Base-by-base conservation (phyloP, 805 yeast genomes). In the Sungouiozyma ichnusensis region DNA sequence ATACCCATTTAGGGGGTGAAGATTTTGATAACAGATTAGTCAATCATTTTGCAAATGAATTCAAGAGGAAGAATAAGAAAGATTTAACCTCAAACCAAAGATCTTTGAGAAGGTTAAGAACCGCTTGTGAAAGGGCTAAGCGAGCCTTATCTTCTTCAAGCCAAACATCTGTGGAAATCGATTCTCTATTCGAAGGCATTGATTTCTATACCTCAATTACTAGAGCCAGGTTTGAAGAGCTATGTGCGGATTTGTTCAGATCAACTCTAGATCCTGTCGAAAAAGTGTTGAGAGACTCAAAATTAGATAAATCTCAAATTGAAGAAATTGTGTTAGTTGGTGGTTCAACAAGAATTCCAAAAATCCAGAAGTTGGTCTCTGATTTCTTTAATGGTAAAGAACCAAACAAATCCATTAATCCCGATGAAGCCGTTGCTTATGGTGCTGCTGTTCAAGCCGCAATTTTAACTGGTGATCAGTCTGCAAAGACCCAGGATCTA, bases 391-490 rank as follows among this genome's bases (percentile, higher is more conserved):
- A 87, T 69, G 96, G 96, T 66, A 88, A 87, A 74, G 95, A 87
- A 72, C 95, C 94, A 70, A 85, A 85, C 76, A 84, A 80, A 73
- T 85, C 95, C 42, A 87, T 87, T 69, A 87, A 87, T 79, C 96
- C 97, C 57, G 97, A 87, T 76, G 97, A 87, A 74, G 97, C 97
- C 62, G 97, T 87, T 69, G 97, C 97, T 62, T 87, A 87, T 73
- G 96, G 97, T 81, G 97, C 97, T 56, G 96, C 96, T 50, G 96
- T 87, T 55, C 97, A 87, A 75, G 96, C 95, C 54, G 96, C 96
- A 55, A 87, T 87, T 64, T 77, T 87, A 65, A 79, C 95, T 48
- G 97, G 97, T 73, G 96, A 87, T 71, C 81, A 90, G 55, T 87
- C 96, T 35, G 80, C 95, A 48, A 86, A 86, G 82, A 88, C 96